phyloP scores from a whole-genome alignment of 129 eudicot genomes.

The Flaveria robusta region DNA sequence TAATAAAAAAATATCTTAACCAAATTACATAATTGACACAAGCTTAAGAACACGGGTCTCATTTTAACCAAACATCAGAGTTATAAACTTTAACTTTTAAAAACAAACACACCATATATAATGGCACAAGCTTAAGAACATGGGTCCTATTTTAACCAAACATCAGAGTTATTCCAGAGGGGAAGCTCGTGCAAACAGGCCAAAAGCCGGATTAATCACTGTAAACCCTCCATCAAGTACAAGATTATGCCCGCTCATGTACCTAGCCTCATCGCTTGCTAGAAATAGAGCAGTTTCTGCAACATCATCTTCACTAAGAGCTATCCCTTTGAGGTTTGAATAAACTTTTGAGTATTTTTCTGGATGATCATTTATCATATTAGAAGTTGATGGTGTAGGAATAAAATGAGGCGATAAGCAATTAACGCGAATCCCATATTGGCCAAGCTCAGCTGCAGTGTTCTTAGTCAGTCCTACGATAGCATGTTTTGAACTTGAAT shows the following conservation, averaged over 20 bases:
- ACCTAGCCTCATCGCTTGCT: conserved; percentile 57
- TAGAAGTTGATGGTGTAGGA: background rate
- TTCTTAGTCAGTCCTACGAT: conserved; percentile 38
- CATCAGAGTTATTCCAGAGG: background rate
- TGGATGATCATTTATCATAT: background rate
- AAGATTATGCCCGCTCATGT: conserved; percentile 55
- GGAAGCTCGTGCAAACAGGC: conserved; percentile 13
- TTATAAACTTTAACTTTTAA: background rate
- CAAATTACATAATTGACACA: too few species aligned
- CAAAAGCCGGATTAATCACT: conserved; percentile 24
- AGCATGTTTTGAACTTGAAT: conserved; percentile 42
- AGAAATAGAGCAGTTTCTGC: conserved; percentile 49
- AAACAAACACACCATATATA: too few species aligned
- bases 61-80: too few species aligned
- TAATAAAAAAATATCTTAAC: too few species aligned
- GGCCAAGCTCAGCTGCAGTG: conserved; percentile 34
- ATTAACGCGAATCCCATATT: conserved; percentile 42
- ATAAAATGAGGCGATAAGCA: conserved; percentile 37
- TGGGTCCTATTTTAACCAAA: background rate
- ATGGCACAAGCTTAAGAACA: too few species aligned
- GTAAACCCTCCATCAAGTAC: conserved; percentile 68
- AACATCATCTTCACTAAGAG: conserved; percentile 47
- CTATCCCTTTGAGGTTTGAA: conserved; percentile 37
- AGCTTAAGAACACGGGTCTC: too few species aligned
- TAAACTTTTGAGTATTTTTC: background rate